Evolutionary conservation across 2,329 filamentous ascomycete genomes (phyloP).

Genomic region (Fusarium stilboides): DNA sequence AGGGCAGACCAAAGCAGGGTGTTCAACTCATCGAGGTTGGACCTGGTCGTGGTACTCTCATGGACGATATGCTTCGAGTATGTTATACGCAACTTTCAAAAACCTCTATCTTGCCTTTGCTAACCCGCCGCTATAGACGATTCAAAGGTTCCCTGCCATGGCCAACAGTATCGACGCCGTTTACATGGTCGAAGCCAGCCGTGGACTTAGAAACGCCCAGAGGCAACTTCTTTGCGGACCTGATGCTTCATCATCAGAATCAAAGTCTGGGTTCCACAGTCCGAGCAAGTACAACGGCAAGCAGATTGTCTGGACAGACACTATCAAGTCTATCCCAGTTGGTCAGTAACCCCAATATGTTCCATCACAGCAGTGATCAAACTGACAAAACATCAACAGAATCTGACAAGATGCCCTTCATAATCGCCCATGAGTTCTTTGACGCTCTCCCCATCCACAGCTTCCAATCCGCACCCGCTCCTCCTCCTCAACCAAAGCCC

Average conservation of each 20-base stretch:
- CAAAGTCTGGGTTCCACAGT: conserved; percentile 80
- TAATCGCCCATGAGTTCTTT: conserved; percentile 98
- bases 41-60: conserved; percentile 92
- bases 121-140: conserved; percentile 70
- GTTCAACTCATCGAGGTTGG: conserved; percentile 95
- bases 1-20: conserved; percentile 80
- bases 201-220: conserved; percentile 82
- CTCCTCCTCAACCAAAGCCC: conserved; percentile 45
- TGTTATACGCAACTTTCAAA: conserved; percentile 50
- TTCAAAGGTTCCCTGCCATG: conserved; percentile 86
- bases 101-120: background rate
- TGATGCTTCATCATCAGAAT: conserved; percentile 76
- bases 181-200: conserved; percentile 95
- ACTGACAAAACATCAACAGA: conserved; percentile 57
- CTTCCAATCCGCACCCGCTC: conserved; percentile 80
- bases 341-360: conserved; percentile 59
- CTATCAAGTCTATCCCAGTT: conserved; percentile 84
- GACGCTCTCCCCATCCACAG: conserved; percentile 96
- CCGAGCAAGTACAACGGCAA: conserved; percentile 80
- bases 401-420: conserved; percentile 84
- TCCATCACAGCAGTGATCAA: conserved; percentile 1
- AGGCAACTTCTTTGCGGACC: conserved; percentile 85
- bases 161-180: conserved; percentile 85
- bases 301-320: conserved; percentile 92
- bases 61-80: conserved; percentile 95